Conservation (phyloP, 495 filamentous ascomycete genomes). For the Pseudomonodictys pantanalensis region DNA sequence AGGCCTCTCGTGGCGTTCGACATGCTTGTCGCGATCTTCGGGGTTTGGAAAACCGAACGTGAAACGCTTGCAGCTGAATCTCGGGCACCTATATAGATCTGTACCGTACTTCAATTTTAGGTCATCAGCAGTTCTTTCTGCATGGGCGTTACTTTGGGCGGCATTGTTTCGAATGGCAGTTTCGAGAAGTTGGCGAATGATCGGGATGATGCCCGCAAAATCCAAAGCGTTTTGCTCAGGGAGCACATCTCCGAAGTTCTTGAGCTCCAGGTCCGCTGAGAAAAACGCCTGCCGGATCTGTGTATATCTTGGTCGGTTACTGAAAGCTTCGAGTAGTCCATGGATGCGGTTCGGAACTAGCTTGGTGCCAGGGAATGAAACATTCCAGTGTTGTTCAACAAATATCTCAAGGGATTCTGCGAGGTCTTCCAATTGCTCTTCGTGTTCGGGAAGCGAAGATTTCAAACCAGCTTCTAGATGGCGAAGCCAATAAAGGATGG, state of each 20-base stretch:
- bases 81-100: not conserved
- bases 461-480: not conserved
- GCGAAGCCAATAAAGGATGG: not conserved
- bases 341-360: not conserved
- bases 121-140: not conserved
- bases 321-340: not conserved
- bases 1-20: not conserved
- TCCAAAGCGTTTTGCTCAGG: not conserved
- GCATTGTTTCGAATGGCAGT: too few species aligned
- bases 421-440: not conserved
- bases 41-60: not conserved
- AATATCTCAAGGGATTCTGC: not conserved
- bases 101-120: not conserved
- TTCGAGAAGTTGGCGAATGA: not conserved
- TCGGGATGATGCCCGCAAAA: not conserved
- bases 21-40: not conserved
- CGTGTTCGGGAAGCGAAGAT: not conserved
- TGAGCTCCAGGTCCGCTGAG: not conserved
- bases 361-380: not conserved
- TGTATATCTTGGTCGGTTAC: not conserved
- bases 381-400: not conserved
- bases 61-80: not conserved
- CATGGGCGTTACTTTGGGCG: not conserved
- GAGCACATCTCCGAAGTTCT: not conserved
- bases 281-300: not conserved